phyloP scores from a whole-genome alignment of 1,284 basidiomycete genomes.

The Malassezia obtusa region DNA sequence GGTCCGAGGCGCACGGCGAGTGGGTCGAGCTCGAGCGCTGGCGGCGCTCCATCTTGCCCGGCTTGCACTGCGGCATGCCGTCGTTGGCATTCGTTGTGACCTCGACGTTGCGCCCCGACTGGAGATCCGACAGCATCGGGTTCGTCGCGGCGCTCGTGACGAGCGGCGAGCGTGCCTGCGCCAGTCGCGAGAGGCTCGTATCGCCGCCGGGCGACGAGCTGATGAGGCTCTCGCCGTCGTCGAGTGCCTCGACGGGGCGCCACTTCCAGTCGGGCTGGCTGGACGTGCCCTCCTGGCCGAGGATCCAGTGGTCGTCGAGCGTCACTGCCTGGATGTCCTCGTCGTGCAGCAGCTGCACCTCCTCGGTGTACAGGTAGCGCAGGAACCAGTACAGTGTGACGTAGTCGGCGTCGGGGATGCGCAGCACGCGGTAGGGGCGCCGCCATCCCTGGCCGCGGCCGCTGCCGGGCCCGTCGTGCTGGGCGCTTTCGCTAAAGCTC shows the following conservation, averaged over 20 bases:
- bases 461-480: background rate
- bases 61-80: background rate
- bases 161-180: background rate
- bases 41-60: background rate
- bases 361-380: conserved; percentile 68
- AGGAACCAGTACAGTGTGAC: conserved; percentile 72
- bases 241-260: conserved; percentile 1
- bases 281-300: conserved; percentile 8
- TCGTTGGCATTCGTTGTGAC: background rate
- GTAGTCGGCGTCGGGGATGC: conserved; percentile 72
- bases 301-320: conserved; percentile 36
- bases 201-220: background rate
- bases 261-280: conserved; percentile 13
- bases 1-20: conserved; percentile 51
- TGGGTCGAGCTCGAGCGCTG: background rate
- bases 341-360: conserved; percentile 42
- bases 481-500: conserved; percentile 50
- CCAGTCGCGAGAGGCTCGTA: background rate
- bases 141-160: background rate
- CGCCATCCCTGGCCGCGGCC: conserved; percentile 2
- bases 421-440: conserved; percentile 51
- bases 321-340: conserved; percentile 36
- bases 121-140: conserved; percentile 8
- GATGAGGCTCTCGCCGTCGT: background rate
- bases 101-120: conserved; percentile 8